Evolutionary conservation across 2,329 filamentous ascomycete genomes (phyloP).

Genomic region (Colletotrichum limetticola): DNA sequence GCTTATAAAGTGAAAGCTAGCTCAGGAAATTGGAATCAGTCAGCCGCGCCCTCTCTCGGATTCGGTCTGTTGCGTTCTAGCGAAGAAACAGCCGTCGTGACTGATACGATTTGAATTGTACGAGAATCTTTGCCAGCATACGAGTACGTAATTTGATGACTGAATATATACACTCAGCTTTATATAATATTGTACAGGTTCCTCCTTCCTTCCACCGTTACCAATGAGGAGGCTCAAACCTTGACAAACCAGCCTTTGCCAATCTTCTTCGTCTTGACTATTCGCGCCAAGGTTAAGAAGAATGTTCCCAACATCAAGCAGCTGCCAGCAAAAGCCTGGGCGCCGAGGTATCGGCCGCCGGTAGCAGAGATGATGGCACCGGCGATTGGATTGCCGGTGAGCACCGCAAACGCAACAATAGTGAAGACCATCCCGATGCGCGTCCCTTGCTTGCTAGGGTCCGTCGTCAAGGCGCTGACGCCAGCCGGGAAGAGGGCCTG

Average conservation of each 20-base stretch:
- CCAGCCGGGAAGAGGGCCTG: conserved; percentile 75
- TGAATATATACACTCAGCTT: no score
- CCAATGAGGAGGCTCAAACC: conserved; percentile 40
- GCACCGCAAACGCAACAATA: conserved; percentile 62
- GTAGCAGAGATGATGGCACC: conserved; percentile 58
- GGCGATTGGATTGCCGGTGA: conserved; percentile 63
- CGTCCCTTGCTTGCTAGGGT: conserved; percentile 62
- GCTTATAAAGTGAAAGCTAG: background rate
- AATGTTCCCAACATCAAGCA: conserved; percentile 53
- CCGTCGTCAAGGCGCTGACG: conserved; percentile 63
- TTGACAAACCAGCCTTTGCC: conserved; percentile 52
- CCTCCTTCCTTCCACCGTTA: no score
- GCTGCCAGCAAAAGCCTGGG: conserved; percentile 60
- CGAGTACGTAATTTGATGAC: no score
- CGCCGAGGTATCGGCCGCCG: conserved; percentile 56
- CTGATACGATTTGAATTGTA: background rate
- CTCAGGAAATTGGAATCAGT: background rate
- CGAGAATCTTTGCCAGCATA: background rate
- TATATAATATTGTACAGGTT: background rate
- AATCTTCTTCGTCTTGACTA: conserved; percentile 50
- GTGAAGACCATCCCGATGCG: conserved; percentile 70
- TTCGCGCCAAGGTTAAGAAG: conserved; percentile 51
- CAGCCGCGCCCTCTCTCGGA: background rate
- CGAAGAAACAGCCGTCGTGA: background rate
- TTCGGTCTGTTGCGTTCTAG: background rate